Conservation (phyloP, 768 basidiomycete genomes). For the Amanita exitialis region DNA sequence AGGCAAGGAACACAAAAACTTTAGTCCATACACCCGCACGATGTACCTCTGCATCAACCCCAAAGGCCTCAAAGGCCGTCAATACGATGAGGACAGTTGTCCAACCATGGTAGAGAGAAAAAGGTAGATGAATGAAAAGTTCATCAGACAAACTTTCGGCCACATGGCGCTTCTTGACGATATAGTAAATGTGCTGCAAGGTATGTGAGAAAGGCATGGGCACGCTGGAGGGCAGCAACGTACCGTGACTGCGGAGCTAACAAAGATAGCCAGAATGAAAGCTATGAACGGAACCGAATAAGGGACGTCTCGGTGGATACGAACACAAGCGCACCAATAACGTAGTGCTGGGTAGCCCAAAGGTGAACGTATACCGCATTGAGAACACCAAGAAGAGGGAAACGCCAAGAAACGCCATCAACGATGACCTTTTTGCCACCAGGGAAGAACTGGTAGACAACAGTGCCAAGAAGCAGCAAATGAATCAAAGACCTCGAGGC, state of each 20-base stretch:
- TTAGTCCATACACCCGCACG: slow-evolving; percentile 84
- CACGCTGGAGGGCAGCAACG: slow-evolving; percentile 11
- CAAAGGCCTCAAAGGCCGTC: slow-evolving; percentile 84
- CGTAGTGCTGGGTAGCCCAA: slow-evolving; percentile 72
- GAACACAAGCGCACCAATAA: slow-evolving; percentile 34
- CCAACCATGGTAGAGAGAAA: slow-evolving; percentile 94
- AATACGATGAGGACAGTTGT: slow-evolving; percentile 76
- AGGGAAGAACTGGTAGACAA: slow-evolving; percentile 85
- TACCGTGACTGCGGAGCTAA: slow-evolving; percentile 59
- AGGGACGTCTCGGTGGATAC: slow-evolving; percentile 1
- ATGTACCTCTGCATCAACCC: slow-evolving; percentile 57
- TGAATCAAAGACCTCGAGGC: slow-evolving; percentile 73
- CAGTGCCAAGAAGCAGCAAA: slow-evolving; percentile 79
- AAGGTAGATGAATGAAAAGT: slow-evolving; percentile 89
- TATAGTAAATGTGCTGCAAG: slow-evolving; percentile 82
- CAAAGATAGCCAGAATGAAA: slow-evolving; percentile 82
- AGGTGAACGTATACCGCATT: slow-evolving; percentile 87
- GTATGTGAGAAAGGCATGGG: slow-evolving; percentile 16
- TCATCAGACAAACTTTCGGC: slow-evolving; percentile 64
- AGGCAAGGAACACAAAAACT: slow-evolving; percentile 86
- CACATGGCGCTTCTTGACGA: slow-evolving; percentile 80
- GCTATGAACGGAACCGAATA: slow-evolving; percentile 31
- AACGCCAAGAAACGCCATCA: slow-evolving; percentile 86
- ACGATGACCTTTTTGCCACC: slow-evolving; percentile 69
- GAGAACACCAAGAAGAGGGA: slow-evolving; percentile 78